Base-by-base conservation (phyloP, 1,139 yeast genomes). In the Pichia sp. region DNA sequence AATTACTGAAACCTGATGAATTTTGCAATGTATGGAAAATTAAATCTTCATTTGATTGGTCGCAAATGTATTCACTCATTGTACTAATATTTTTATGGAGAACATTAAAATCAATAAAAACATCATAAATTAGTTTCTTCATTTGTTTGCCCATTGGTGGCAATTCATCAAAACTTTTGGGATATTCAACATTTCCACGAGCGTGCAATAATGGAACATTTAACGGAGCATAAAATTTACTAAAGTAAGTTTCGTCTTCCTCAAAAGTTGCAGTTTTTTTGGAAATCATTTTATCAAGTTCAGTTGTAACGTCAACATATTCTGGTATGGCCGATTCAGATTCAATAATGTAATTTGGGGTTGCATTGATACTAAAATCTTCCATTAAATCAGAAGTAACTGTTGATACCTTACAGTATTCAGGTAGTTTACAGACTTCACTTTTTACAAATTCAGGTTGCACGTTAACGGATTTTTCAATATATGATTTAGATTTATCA, bases 81-180 rank as follows among this genome's bases (percentile, higher is more conserved):
- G 63, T 61, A 3, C 47, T 29, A 11, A 69, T 53, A 53, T 76
- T 76, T 48, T 62, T 63, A 9, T 60, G 58, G 29, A 77, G 50
- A 2, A 72, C 67, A n/a, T 60, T 58, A 19, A 76, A 57, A 51
- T 75, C 75, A 7, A 77, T 73, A 5, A 69, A 69, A 1, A 73
- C 67, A 43, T 69, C 69, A 49, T 73, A 71, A 38, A 69, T 62
- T 2, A 75, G 63, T 49, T 61, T 67, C 47, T 73, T 75, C 54
- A 76, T 65, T 47, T 71, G 66, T 19, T 56, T 58, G 28, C 64
- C 56, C 13, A 63, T 45, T 9, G 67, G 60, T 5, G 65, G 61
- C 51, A 70, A 62, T 0, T 53, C 19, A 11, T 51, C 34, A 36
- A 60, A 53, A 47, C 65, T 51, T 19, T 54, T 46, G 2, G 75